Conservation (phyloP, 116 monocot species). For the Phalaenopsis hybrid region DNA sequence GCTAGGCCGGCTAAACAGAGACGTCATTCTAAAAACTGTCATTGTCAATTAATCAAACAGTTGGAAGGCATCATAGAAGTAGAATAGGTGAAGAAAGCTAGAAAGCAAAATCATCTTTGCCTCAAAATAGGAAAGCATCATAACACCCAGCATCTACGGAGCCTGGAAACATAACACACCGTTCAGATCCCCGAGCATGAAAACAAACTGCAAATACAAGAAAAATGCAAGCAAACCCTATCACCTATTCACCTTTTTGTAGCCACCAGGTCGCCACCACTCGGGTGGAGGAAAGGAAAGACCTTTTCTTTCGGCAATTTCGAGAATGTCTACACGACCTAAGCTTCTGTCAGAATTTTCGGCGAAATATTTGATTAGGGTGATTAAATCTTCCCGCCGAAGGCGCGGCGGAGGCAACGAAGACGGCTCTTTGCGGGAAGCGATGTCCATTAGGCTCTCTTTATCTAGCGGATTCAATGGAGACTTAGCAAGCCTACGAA, state of each 20-base stretch:
- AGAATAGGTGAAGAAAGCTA: background rate
- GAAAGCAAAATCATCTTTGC: background rate
- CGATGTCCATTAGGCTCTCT: background rate
- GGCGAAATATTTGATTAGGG: background rate
- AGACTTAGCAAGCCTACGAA: background rate
- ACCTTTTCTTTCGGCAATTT: slow-evolving; percentile 1
- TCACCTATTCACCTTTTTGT: background rate
- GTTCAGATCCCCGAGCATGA: background rate
- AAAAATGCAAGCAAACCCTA: background rate
- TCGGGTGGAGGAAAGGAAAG: background rate
- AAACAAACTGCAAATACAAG: too few species aligned
- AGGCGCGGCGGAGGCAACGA: background rate
- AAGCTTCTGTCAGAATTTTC: background rate
- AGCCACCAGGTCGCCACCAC: slow-evolving; percentile 10
- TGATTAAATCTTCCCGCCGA: background rate
- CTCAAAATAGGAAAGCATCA: background rate
- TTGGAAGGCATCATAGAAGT: background rate
- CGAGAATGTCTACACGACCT: background rate
- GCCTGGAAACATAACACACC: background rate
- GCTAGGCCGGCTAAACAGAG: too few species aligned
- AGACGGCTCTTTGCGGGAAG: background rate
- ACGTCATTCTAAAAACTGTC: too few species aligned
- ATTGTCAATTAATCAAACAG: background rate
- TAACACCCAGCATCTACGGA: background rate
- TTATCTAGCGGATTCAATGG: background rate